Conservation (phyloP, 345 rosid genomes). For the Corchorus capsularis region DNA sequence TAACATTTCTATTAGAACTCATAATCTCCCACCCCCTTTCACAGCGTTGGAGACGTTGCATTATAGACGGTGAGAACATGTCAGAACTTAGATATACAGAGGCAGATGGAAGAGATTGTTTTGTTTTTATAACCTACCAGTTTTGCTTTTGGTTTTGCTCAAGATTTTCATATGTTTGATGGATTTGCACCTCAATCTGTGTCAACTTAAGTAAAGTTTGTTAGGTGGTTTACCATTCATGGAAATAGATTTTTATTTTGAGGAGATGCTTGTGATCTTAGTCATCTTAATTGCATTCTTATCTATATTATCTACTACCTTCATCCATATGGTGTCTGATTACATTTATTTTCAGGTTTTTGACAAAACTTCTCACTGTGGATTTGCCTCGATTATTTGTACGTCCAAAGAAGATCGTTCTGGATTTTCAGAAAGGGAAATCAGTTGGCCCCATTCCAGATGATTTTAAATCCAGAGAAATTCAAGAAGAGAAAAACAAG, state of each 20-base stretch:
- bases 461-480: constrained; percentile 73
- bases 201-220: neutral
- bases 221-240: neutral
- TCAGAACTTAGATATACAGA: neutral
- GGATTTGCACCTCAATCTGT: neutral
- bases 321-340: constrained; percentile 1
- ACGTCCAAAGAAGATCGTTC: constrained; percentile 96
- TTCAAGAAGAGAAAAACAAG: constrained; percentile 76
- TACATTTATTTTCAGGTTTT: constrained; percentile 60
- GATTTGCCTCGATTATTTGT: constrained; percentile 93
- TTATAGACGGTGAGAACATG: neutral
- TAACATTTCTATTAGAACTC: neutral
- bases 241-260: neutral
- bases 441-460: constrained; percentile 86
- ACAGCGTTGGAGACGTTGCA: too few relatives aligned
- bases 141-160: neutral
- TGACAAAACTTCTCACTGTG: constrained; percentile 87
- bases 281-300: neutral
- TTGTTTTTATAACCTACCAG: neutral
- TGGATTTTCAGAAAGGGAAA: constrained; percentile 93
- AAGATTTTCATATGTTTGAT: neutral
- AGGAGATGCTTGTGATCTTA: neutral
- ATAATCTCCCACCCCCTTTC: too few relatives aligned
- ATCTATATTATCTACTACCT: neutral
- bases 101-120: neutral